Evolutionary conservation across 352 stramenopile species (phyloP).

Genomic region (Pseudoperonospora humuli): DNA sequence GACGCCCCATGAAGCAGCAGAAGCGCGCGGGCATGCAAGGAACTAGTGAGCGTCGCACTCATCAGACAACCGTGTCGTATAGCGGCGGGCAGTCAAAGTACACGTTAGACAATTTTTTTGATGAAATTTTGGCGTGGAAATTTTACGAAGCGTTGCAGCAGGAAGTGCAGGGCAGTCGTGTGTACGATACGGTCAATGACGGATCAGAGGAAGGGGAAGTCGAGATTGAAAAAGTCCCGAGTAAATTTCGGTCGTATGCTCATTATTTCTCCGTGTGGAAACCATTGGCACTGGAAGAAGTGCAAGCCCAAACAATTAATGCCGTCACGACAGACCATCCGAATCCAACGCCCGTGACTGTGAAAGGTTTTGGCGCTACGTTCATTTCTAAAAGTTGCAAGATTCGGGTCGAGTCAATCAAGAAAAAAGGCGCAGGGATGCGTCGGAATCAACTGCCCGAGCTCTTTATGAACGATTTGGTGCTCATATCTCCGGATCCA

Average conservation of each 20-base stretch:
- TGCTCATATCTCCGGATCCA: conserved; percentile 53
- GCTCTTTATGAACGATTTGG: conserved; percentile 71
- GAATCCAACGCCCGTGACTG: conserved; percentile 34
- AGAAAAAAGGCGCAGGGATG: conserved; percentile 19
- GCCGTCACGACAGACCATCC: conserved; percentile 60
- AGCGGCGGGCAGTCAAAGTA: conserved; percentile 31
- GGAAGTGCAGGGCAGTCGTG: conserved; percentile 46
- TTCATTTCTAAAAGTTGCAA: conserved; percentile 66
- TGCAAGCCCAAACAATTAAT: conserved; percentile 83
- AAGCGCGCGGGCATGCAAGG: conserved; percentile 28
- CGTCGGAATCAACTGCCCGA: conserved; percentile 34
- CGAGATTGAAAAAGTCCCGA: conserved; percentile 58
- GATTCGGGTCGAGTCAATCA: conserved; percentile 58
- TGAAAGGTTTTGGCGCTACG: conserved; percentile 36
- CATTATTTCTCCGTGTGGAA: conserved; percentile 88
- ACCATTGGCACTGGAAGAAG: conserved; percentile 76
- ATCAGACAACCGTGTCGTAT: conserved; percentile 10
- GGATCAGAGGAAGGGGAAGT: conserved; percentile 72
- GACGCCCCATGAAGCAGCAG: conserved; percentile 64
- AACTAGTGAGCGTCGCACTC: conserved; percentile 16
- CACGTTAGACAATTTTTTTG: conserved; percentile 76
- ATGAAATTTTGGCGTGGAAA: conserved; percentile 78
- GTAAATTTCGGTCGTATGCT: conserved; percentile 79
- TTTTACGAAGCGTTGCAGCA: conserved; percentile 53
- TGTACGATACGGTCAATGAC: conserved; percentile 48